Base-by-base conservation (phyloP, 495 filamentous ascomycete genomes). In the Amniculicola lignicola region DNA sequence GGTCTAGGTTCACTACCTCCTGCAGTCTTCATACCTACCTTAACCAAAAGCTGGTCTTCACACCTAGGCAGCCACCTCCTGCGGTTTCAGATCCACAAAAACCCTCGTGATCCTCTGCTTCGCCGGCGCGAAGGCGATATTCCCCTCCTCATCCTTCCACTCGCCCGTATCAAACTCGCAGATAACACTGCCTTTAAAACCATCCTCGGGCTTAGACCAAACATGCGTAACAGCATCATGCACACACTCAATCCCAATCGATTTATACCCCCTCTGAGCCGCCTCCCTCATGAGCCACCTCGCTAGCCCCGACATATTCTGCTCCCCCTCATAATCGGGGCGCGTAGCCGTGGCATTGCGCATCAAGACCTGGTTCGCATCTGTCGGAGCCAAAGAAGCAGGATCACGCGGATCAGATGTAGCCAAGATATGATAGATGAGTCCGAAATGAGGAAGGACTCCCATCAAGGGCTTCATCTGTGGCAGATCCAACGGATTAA, bases 271-370 rank as follows among this genome's bases (percentile, higher is more conserved):
- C 47, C 50, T 41, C 24, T 16, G 39, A 7, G 59, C 69, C 0
- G 67, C 67, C 18, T 70, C 56, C 4, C 56, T 41, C 73, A 78
- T 75, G 54, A 74, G 35, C 46, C 63, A 69, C 25, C 69, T 55
- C 33, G 74, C 70, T 49, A 67, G 15, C 37, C 49, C 46, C 36
- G 63, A 69, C 68, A 75, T 74, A 9, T 76, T 28, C 11, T 69
- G 67, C 4, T 27, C 25, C 1, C 68, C 65, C 14, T 67, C 67
- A 28, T 71, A 69, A 28, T 71, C 69, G 2, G 21, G 46, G 16
- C 67, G 47, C 22, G 72, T 74, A 22, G 56, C 50, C 16, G 73
- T 78, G 1, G 68, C 71, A 42, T 64, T 72, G 9, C 74, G 70
- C 46, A 70, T 56, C 19, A 76, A 35, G 3, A 75, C 68, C 54